phyloP scores from a whole-genome alignment of 2,329 filamentous ascomycete genomes.

The Sclerotinia trifoliorum region DNA sequence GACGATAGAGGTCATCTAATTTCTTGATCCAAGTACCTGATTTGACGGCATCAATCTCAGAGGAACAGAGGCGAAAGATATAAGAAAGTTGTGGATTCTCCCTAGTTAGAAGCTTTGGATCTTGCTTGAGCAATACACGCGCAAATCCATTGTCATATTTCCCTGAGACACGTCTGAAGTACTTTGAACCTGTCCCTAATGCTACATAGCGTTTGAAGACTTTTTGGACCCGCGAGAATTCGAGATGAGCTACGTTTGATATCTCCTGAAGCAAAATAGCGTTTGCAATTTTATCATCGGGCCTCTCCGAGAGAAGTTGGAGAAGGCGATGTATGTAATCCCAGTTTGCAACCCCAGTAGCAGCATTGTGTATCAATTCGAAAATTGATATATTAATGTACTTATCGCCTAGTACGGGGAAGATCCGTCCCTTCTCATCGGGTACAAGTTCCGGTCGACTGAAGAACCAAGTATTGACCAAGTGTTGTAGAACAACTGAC shows the following conservation, averaged over 20 bases:
- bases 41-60: constrained; percentile 40
- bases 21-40: constrained; percentile 46
- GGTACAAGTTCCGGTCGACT: constrained; percentile 41
- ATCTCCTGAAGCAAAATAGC: constrained; percentile 47
- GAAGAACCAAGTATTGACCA: constrained; percentile 23
- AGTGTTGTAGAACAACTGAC: constrained; percentile 15
- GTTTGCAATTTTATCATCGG: constrained; percentile 38
- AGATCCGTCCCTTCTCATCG: constrained; percentile 46
- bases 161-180: constrained; percentile 46
- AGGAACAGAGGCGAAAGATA: constrained; percentile 47
- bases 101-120: constrained; percentile 43
- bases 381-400: constrained; percentile 46
- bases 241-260: constrained; percentile 47
- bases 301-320: constrained; percentile 36
- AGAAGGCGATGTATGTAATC: constrained; percentile 33
- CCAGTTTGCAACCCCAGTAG: constrained; percentile 22
- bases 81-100: constrained; percentile 46
- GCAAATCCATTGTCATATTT: constrained; percentile 41
- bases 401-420: constrained; percentile 44
- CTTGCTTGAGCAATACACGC: constrained; percentile 44
- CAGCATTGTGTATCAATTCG: constrained; percentile 40
- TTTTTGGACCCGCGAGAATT: constrained; percentile 44
- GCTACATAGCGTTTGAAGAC: constrained; percentile 46
- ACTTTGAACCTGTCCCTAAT: constrained; percentile 41
- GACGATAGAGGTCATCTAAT: constrained; percentile 42